Evolutionary conservation across 2,329 filamentous ascomycete species (phyloP).

Genomic region (Cladorrhinum sp.): DNA sequence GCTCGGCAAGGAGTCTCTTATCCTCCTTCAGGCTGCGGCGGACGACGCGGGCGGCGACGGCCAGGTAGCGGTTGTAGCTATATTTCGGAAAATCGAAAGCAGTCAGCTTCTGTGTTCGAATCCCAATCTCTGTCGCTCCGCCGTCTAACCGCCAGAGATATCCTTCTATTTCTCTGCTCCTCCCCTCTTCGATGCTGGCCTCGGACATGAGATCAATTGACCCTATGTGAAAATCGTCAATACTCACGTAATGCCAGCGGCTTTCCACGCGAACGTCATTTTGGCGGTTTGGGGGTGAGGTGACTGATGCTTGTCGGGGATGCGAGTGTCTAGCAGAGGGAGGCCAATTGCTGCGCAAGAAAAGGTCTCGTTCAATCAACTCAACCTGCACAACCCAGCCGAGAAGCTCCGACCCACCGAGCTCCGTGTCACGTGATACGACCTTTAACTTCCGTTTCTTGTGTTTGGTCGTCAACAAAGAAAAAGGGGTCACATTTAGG

Average conservation of each 20-base stretch:
- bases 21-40: slow-evolving; percentile 97
- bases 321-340: slow-evolving; percentile 19
- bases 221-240: neutral
- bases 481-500: neutral
- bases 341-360: slow-evolving; percentile 32
- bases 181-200: neutral
- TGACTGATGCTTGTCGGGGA: slow-evolving; percentile 30
- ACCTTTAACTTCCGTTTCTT: neutral
- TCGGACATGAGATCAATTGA: slow-evolving; percentile 12
- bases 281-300: slow-evolving; percentile 46
- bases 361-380: slow-evolving; percentile 20
- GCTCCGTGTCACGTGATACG: slow-evolving; percentile 29
- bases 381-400: slow-evolving; percentile 17
- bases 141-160: neutral
- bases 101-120: slow-evolving; percentile 10
- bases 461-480: neutral
- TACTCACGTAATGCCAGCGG: slow-evolving; percentile 90
- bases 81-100: neutral
- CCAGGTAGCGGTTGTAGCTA: slow-evolving; percentile 99
- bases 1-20: slow-evolving; percentile 81
- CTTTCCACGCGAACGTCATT: slow-evolving; percentile 99
- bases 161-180: neutral
- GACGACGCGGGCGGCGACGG: slow-evolving; percentile 89
- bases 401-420: slow-evolving; percentile 27
- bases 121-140: neutral